A percentile compares a stretch with the other conserved stretches of the same genome.
Evolutionary conservation across 2,329 filamentous ascomycete species (phyloP).

Genomic region (Kalaharituber pfeilii): DNA sequence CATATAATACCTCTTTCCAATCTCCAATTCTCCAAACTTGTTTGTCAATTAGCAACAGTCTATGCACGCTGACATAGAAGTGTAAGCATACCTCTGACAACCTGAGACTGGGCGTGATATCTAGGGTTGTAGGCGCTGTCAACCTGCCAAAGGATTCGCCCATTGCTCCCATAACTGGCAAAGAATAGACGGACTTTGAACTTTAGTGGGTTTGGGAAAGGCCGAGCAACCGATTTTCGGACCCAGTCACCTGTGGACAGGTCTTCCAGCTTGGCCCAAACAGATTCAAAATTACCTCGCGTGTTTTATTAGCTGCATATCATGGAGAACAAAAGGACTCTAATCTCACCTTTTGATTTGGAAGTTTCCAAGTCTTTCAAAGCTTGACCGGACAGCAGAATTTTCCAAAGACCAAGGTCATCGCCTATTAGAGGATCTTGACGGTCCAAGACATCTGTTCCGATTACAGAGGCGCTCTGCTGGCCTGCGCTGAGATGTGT

Average conservation of each 20-base stretch:
- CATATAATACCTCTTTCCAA: not conserved
- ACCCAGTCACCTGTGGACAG: conserved; percentile 16
- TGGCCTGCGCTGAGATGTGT: not conserved
- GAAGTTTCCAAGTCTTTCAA: conserved; percentile 1
- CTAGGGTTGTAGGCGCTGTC: conserved; percentile 12
- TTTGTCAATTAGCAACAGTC: too few relatives aligned
- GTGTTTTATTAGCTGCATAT: too few relatives aligned
- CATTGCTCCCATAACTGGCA: conserved; percentile 10
- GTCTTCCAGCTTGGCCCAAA: conserved; percentile 6
- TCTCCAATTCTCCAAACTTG: not conserved
- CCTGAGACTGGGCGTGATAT: conserved; percentile 3
- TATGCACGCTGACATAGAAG: too few relatives aligned
- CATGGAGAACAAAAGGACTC: too few relatives aligned
- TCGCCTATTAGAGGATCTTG: not conserved
- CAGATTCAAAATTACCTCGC: conserved; percentile 8
- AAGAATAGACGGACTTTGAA: conserved; percentile 2
- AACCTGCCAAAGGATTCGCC: conserved; percentile 16
- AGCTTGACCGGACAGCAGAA: conserved; percentile 3
- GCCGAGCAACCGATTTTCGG: not conserved
- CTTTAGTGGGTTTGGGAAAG: not conserved
- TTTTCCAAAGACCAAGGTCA: conserved; percentile 3
- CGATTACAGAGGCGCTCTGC: not conserved
- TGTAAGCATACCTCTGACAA: conserved; percentile 12
- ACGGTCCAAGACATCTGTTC: not conserved
- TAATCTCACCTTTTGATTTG: not conserved